Conservation (phyloP, 2,329 filamentous ascomycete species). For the Xylaria sp. region DNA sequence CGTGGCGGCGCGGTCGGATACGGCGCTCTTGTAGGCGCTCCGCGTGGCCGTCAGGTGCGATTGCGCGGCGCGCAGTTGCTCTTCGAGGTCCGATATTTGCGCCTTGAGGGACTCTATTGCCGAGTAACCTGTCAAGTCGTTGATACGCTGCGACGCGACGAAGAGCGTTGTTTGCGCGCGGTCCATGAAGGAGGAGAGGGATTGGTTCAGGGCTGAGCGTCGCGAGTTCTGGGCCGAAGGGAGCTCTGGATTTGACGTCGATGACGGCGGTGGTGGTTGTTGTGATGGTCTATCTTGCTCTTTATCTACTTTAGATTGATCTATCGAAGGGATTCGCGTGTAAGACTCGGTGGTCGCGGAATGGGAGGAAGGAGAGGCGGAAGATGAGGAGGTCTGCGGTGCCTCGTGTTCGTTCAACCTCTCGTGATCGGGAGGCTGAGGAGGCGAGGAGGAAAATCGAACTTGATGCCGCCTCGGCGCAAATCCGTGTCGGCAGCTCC, state of each 20-base stretch:
- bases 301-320: conserved; percentile 5
- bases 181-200: conserved; percentile 81
- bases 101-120: conserved; percentile 85
- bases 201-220: conserved; percentile 50
- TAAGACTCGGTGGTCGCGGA: conserved; percentile 1
- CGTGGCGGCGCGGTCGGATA: conserved; percentile 80
- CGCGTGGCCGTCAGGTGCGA: conserved; percentile 73
- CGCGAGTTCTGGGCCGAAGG: conserved; percentile 54
- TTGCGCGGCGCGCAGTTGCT: conserved; percentile 64
- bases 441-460: conserved; percentile 41
- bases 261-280: conserved; percentile 14
- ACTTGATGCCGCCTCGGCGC: conserved; percentile 28
- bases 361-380: neutral
- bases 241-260: conserved; percentile 42
- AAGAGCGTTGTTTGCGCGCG: conserved; percentile 84
- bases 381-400: conserved; percentile 2
- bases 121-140: conserved; percentile 92
- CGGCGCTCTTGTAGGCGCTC: conserved; percentile 79
- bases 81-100: conserved; percentile 73
- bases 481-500: conserved; percentile 36
- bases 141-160: conserved; percentile 84
- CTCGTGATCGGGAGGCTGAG: conserved; percentile 32
- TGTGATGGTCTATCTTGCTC: conserved; percentile 12
- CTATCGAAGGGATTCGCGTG: conserved; percentile 1
- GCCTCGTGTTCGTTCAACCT: neutral